Evolutionary conservation across 1,139 yeast genomes (phyloP), one percentile per base, ranked within the genome.

Genomic region (Blastobotrys indianensis): DNA sequence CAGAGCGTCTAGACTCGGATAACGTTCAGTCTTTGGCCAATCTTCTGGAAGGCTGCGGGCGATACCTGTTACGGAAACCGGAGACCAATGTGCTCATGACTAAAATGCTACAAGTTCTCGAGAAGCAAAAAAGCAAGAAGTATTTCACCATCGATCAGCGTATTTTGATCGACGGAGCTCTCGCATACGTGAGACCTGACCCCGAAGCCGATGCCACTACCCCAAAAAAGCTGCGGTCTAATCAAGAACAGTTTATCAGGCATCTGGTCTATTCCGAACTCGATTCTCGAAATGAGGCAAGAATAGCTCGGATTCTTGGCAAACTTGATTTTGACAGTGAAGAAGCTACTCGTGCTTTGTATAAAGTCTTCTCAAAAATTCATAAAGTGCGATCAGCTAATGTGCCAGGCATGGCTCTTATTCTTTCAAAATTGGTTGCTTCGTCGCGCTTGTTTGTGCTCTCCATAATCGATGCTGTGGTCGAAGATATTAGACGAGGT

Each of bases 1-100:
- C 49, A 32, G 53, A 46, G 38, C 36, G 41, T 23, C 51, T 54
- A 37, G 59, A 54, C 44, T 45, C 49, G 17, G 37, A 40, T 33
- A 58, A 53, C 44, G 51, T 52, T 33, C 60, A 50, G 30, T 44
- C 47, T n/a, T 35, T 58, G 45, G n/a, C 70, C 69, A 37, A 76
- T 8, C 68, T 87, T 44, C 81, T 86, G 57, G 95, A 88, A 58
- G 73, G 78, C 42, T 76, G 87, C 56, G 96, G 96, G 0, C 71
- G 80, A 48, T 79, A 80, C 52, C 68, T 90, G 46, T 63, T 82
- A 41, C 68, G 78, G 51, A 83, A 80, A 48, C 74, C 79, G 0
- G 86, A 80, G 37, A 82, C 80, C 51, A 69, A 69, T 41, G 74
- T 69, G 4, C 67, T 79, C 36, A 85, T 85, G 79, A 68, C 69